Conservation (phyloP, 2,329 filamentous ascomycete species). For the Pestalotiopsis sp. region DNA sequence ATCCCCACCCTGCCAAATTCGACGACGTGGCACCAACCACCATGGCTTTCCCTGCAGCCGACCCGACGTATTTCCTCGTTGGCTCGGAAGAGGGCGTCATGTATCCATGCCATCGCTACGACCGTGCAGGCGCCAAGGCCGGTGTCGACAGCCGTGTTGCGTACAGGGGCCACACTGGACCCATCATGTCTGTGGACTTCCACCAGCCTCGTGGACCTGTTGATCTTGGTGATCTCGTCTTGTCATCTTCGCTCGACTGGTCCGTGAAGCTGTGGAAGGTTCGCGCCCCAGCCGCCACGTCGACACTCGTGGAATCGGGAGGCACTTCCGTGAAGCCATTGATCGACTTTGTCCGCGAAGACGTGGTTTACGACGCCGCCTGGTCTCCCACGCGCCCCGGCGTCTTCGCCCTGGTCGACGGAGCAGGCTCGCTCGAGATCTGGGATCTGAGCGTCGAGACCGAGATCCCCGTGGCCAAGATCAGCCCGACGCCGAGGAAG, state of each 20-base stretch:
- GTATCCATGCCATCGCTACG: constrained; percentile 95
- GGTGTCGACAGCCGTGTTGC: constrained; percentile 87
- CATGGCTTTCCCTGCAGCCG: constrained; percentile 90
- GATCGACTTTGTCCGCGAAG: constrained; percentile 89
- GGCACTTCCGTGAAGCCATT: constrained; percentile 69
- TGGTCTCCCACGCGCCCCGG: constrained; percentile 96
- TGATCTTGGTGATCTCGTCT: constrained; percentile 89
- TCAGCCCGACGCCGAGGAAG: constrained; percentile 68
- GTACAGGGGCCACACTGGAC: constrained; percentile 89
- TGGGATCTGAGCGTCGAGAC: constrained; percentile 94
- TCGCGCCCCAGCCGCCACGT: constrained; percentile 75
- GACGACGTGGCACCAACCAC: constrained; percentile 95
- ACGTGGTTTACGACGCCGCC: constrained; percentile 92
- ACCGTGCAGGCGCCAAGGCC: constrained; percentile 94
- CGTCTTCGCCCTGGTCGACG: constrained; percentile 93
- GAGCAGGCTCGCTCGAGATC: constrained; percentile 86
- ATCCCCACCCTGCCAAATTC: constrained; percentile 83
- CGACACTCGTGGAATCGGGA: constrained; percentile 53
- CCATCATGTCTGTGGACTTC: constrained; percentile 95
- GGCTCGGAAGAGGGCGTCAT: constrained; percentile 97
- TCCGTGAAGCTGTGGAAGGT: constrained; percentile 97
- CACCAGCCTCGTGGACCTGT: constrained; percentile 91
- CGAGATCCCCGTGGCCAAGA: constrained; percentile 85
- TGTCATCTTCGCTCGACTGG: constrained; percentile 95
- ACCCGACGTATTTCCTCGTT: constrained; percentile 96